Percentiles rank a stretch among this genome's conserved stretches.
Evolutionary conservation across 768 basidiomycete genomes (phyloP).

Genomic region (Pleurotus ostreatus): DNA sequence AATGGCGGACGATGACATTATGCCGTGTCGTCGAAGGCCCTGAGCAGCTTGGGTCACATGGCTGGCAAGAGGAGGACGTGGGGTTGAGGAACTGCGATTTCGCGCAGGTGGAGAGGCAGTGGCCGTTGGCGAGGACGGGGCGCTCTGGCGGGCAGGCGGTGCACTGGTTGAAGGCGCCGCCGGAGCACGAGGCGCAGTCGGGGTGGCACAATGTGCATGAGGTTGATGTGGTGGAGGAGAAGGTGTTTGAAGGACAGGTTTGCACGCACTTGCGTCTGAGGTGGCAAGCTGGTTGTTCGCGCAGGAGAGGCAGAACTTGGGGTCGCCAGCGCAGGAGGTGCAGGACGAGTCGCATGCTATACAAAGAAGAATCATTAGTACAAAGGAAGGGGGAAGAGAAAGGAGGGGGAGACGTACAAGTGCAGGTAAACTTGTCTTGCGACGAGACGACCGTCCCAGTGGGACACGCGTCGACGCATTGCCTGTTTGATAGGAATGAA

Average conservation of each 20-base stretch:
- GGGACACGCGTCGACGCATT: conserved; percentile 70
- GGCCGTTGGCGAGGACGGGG: conserved; percentile 67
- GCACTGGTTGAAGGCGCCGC: conserved; percentile 72
- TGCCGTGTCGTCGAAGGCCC: no score
- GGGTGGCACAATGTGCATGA: conserved; percentile 75
- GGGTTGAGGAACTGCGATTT: conserved; percentile 67
- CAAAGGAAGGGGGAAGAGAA: background rate
- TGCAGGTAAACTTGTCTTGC: conserved; percentile 70
- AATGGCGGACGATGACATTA: no score
- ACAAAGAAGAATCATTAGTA: background rate
- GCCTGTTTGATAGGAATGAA: conserved; percentile 64
- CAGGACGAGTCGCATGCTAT: conserved; percentile 72
- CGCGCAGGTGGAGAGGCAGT: conserved; percentile 73
- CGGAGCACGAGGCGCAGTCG: conserved; percentile 77
- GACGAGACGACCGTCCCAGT: conserved; percentile 69
- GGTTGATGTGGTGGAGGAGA: conserved; percentile 47
- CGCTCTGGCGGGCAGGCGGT: conserved; percentile 62
- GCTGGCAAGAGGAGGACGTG: conserved; percentile 25
- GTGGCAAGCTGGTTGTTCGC: conserved; percentile 62
- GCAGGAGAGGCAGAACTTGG: conserved; percentile 74
- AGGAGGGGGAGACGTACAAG: conserved; percentile 25
- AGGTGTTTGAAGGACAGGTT: conserved; percentile 67
- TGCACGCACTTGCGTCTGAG: conserved; percentile 62
- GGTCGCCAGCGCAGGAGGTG: conserved; percentile 54
- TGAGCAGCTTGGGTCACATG: no score